Evolutionary conservation across 768 basidiomycete genomes (phyloP), one percentile per base, ranked within the genome.

Genomic region (Chalciporus sphaerocephalus): DNA sequence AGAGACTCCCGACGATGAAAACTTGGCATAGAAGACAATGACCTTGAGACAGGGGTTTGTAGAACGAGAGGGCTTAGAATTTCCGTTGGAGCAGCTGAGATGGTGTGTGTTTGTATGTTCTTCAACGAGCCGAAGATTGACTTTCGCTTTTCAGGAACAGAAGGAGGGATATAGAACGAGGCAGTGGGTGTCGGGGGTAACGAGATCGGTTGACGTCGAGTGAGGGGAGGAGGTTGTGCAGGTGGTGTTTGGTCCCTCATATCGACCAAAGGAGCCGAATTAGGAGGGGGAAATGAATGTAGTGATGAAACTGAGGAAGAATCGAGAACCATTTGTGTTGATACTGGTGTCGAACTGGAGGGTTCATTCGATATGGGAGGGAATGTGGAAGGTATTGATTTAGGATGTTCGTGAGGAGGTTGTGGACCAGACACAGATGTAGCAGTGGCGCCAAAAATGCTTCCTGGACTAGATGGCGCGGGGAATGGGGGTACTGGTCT

Each of bases 121-220:
- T 46, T 52, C 22, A 64, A 35, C 11, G 59, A 50, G 3, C 43
- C 46, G 20, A 55, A 50, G n/a, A 56, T 44, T 16, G 59, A 54
- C 11, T 57, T 59, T 16, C 56, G 52, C 18, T 45, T 47, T 10
- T 32, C 24, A 23, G 54, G 6, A 6, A 50, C 16, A 12, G 55
- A 43, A 2, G 55, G 12, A 25, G 64, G 51, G 5, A 53, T 56
- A 22, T 43, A 55, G 1, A 50, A 6, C 16, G 55, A 47, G 12
- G 56, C 50, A 28, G 60, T 66, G 6, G 65, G 65, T 11, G 65
- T 67, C 10, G 61, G n/a, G 2, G 65, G 65, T n/a, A 67, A 42
- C 3, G 67, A 69, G 22, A 67, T 64, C 23, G 67, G 63, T 18
- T 50, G 54, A 9, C 44, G 61, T 50, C 61, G 59, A 42, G 42